Percentiles rank a stretch among this genome's conserved stretches.
Evolutionary conservation across 768 basidiomycete genomes (phyloP).

Genomic region (Boletellus ananas): DNA sequence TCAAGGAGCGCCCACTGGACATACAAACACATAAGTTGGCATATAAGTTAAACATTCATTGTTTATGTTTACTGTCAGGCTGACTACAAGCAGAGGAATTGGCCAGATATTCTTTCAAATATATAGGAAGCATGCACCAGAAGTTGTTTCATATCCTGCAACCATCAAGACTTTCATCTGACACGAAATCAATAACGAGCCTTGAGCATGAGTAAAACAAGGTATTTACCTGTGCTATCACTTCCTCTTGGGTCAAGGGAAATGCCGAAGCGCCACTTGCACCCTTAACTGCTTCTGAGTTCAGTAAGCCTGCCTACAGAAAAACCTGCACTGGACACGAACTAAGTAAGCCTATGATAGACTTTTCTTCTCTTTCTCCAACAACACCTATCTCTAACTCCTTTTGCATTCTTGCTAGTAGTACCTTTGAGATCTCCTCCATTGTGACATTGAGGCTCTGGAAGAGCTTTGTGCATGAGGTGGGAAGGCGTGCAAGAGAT

Average conservation of each 20-base stretch:
- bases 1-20: constrained; percentile 56
- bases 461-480: constrained; percentile 29
- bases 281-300: constrained; percentile 32
- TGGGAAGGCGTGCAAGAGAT: constrained; percentile 35
- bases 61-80: constrained; percentile 6
- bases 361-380: constrained; percentile 22
- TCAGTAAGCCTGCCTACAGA: constrained; percentile 3
- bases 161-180: constrained; percentile 17
- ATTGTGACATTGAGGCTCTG: constrained; percentile 34
- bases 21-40: not conserved
- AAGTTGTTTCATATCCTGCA: constrained; percentile 23
- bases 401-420: constrained; percentile 36
- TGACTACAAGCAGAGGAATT: constrained; percentile 3
- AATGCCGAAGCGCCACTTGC: constrained; percentile 24
- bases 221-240: constrained; percentile 19
- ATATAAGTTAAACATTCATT: not conserved
- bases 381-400: constrained; percentile 28
- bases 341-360: constrained; percentile 26
- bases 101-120: not conserved
- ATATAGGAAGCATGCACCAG: constrained; percentile 5
- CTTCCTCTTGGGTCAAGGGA: constrained; percentile 25
- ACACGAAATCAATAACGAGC: not conserved
- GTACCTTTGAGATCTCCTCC: constrained; percentile 36
- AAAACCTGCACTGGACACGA: constrained; percentile 15
- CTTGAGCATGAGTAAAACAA: too few relatives aligned